phyloP scores from a whole-genome alignment of 2,329 filamentous ascomycete genomes.

The Davidsoniella eucalypti region DNA sequence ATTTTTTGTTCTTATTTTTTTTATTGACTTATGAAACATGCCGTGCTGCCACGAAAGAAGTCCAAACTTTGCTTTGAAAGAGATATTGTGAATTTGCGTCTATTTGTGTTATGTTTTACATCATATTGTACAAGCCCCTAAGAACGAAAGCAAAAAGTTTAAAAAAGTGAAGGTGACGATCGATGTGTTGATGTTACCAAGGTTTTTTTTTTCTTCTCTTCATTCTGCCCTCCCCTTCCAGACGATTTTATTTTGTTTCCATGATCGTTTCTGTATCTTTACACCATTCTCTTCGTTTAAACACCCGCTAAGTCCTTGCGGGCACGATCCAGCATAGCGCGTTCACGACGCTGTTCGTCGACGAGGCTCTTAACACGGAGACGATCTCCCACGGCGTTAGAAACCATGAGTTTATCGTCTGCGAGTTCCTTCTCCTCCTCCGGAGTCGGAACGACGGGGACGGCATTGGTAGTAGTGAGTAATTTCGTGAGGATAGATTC shows the following conservation, averaged over 20 bases:
- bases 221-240: too few relatives aligned
- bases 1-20: too few relatives aligned
- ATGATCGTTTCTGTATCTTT: conserved; percentile 34
- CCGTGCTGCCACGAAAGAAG: too few relatives aligned
- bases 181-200: too few relatives aligned
- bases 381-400: conserved; percentile 4
- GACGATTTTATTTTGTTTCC: conserved; percentile 30
- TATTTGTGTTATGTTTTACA: background rate
- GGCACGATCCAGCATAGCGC: conserved; percentile 11
- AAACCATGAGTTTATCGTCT: conserved; percentile 1
- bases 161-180: too few relatives aligned
- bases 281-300: conserved; percentile 38
- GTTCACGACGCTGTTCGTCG: conserved; percentile 8
- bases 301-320: conserved; percentile 7
- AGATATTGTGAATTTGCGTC: background rate
- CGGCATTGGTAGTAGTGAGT: conserved; percentile 44
- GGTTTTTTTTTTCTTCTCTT: too few relatives aligned
- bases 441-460: conserved; percentile 35
- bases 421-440: conserved; percentile 38
- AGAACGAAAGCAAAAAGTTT: background rate
- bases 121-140: conserved; percentile 24
- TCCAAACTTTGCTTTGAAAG: too few relatives aligned
- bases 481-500: conserved; percentile 47
- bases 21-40: too few relatives aligned
- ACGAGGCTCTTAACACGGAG: conserved; percentile 6